Base-by-base conservation (phyloP, 371 early-diverging fungal species). In the Blakeslea trispora region DNA sequence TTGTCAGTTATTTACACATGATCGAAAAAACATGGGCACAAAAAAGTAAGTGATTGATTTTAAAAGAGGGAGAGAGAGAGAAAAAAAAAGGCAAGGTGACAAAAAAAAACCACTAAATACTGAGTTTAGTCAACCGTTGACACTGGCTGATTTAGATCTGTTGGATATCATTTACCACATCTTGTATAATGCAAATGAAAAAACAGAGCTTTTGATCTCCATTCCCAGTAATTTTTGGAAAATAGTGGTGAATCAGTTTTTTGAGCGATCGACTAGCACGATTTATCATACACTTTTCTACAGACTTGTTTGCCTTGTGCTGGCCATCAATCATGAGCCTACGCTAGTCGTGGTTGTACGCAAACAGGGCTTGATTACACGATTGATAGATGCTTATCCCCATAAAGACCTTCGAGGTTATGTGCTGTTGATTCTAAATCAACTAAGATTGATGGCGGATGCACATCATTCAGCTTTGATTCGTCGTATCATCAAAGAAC, bases 201-300 rank as follows among this genome's bases (percentile, higher is more conserved):
- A 69, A 39, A 46, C 53, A 14, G 52, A 63, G 45, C 52, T 66
- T 54, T 50, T 77, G 57, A 66, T 65, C 34, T 53, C 61, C 41
- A 68, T 69, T 37, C 66, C 71, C 21, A 53, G 46, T 47, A 59
- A 51, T 15, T 77, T 77, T 44, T 77, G 78, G 78, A 65, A 61
- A 32, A 57, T 72, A 3, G 37, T 72, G 6, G 70, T 72, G n/a
- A 61, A 74, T 19, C 68, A 68, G 4, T 77, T 77, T 40, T 70
- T 77, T 55, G 78, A 77, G 43, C 70, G 72, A 44, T 56, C 63
- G 21, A 56, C 68, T 32, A 74, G 72, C 43, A 74, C 60, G 45
- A 72, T 74, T 40, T 77, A 74, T 50, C 74, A 74, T 49, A 68
- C 74, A 3, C 39, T 77, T 14, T 74, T 74, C 35, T 77, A 69